Percentiles rank a stretch among this genome's conserved stretches.
Evolutionary conservation across 2,329 filamentous ascomycete species (phyloP).

Genomic region (Alternaria consortialis): DNA sequence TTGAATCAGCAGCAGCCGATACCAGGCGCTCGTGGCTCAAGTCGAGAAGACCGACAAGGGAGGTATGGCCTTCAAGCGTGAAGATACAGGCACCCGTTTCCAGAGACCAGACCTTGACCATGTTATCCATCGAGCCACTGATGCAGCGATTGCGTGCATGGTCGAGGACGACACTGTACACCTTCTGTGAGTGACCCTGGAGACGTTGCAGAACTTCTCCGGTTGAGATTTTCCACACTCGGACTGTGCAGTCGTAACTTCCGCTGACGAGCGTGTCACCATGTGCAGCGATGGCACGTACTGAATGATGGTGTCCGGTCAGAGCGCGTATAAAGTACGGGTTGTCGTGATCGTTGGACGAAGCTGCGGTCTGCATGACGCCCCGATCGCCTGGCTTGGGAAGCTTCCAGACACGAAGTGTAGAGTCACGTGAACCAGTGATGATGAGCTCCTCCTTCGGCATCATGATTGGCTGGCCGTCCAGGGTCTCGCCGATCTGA

Average conservation of each 20-base stretch:
- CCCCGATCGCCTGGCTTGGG: slow-evolving; percentile 79
- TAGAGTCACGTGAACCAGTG: slow-evolving; percentile 94
- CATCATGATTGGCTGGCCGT: slow-evolving; percentile 84
- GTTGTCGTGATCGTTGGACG: slow-evolving; percentile 79
- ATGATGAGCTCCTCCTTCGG: slow-evolving; percentile 96
- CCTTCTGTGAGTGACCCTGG: slow-evolving; percentile 88
- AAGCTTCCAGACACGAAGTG: slow-evolving; percentile 91
- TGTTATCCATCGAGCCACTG: slow-evolving; percentile 97
- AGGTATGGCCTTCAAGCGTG: slow-evolving; percentile 90
- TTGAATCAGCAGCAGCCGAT: slow-evolving; percentile 94
- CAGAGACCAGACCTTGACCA: slow-evolving; percentile 97
- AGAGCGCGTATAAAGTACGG: slow-evolving; percentile 93
- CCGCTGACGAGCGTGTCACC: slow-evolving; percentile 96
- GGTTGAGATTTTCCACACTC: slow-evolving; percentile 97
- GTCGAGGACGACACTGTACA: slow-evolving; percentile 96
- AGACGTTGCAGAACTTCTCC: slow-evolving; percentile 86
- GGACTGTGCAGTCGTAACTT: slow-evolving; percentile 93
- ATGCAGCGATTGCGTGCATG: slow-evolving; percentile 93
- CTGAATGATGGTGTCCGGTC: slow-evolving; percentile 88
- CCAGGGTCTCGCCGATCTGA: slow-evolving; percentile 73
- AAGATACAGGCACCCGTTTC: slow-evolving; percentile 84
- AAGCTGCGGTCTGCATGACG: slow-evolving; percentile 81
- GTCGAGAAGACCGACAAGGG: slow-evolving; percentile 91
- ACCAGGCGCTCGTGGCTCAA: slow-evolving; percentile 89
- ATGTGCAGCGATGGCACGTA: slow-evolving; percentile 93